phyloP scores from a whole-genome alignment of 2,329 filamentous ascomycete species.

The Neurospora crassa region DNA sequence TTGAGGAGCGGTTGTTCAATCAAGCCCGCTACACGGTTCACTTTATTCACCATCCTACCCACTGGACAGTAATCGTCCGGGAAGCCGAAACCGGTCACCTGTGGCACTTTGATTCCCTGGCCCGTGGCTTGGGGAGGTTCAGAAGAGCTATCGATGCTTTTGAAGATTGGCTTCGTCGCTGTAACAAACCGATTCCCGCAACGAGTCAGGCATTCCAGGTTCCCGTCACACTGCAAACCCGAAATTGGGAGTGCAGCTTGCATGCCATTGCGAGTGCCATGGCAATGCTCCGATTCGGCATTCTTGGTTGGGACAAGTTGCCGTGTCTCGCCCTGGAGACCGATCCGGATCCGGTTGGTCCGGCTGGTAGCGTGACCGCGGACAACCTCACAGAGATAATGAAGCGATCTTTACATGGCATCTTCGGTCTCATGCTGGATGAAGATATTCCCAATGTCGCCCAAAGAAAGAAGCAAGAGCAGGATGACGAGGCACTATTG shows the following conservation, averaged over 20 bases:
- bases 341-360: background rate
- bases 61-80: conserved; percentile 8
- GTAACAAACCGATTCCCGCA: background rate
- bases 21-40: conserved; percentile 6
- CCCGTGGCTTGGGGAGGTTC: background rate
- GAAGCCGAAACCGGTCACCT: background rate
- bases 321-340: background rate
- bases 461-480: background rate
- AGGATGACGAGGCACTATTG: background rate
- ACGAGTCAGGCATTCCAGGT: background rate
- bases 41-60: background rate
- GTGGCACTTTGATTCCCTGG: background rate
- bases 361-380: background rate
- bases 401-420: background rate
- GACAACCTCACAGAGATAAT: background rate
- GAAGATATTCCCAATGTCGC: background rate
- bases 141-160: background rate
- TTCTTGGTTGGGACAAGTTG: background rate
- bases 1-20: background rate
- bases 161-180: background rate
- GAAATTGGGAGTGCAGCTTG: background rate
- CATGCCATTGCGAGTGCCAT: background rate
- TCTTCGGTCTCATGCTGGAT: background rate
- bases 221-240: background rate
- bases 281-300: background rate